Evolutionary conservation across 176 grass and related monocot species (phyloP).

Genomic region (Oryza rufipogon): DNA sequence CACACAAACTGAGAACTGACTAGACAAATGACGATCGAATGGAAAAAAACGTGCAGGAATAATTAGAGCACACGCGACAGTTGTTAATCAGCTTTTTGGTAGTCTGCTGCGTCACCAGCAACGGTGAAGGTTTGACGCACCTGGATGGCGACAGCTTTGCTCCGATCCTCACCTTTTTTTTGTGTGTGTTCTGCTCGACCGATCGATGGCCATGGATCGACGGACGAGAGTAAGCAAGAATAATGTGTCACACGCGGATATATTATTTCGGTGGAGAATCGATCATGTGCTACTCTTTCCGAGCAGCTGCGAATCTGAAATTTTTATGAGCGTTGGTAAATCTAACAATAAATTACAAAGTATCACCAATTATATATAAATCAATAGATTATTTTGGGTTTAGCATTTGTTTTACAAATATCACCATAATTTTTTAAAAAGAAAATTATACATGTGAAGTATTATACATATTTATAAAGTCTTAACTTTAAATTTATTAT

Average conservation of each 20-base stretch:
- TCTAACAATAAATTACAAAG: too few species aligned
- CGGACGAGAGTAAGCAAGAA: constrained; percentile 6
- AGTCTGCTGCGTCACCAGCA: constrained; percentile 42
- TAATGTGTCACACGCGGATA: neutral
- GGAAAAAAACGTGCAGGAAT: constrained; percentile 28
- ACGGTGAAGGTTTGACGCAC: constrained; percentile 32
- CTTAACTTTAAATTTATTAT: too few species aligned
- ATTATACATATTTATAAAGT: too few species aligned
- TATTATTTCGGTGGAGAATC: constrained; percentile 21
- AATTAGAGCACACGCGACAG: constrained; percentile 22
- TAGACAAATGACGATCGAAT: constrained; percentile 5
- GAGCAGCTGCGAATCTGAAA: too few species aligned
- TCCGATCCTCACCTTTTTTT: neutral
- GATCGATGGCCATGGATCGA: neutral
- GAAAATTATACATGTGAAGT: too few species aligned
- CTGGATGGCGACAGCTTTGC: neutral
- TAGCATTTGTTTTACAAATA: too few species aligned
- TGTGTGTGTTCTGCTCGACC: neutral
- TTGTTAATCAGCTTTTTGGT: constrained; percentile 25
- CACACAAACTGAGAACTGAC: neutral
- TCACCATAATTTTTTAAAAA: too few species aligned
- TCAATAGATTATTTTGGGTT: too few species aligned
- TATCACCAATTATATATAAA: too few species aligned
- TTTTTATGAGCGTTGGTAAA: too few species aligned
- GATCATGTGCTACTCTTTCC: neutral